phyloP scores from a whole-genome alignment of 23 red algal genomes.

The Chondrus crispus region DNA sequence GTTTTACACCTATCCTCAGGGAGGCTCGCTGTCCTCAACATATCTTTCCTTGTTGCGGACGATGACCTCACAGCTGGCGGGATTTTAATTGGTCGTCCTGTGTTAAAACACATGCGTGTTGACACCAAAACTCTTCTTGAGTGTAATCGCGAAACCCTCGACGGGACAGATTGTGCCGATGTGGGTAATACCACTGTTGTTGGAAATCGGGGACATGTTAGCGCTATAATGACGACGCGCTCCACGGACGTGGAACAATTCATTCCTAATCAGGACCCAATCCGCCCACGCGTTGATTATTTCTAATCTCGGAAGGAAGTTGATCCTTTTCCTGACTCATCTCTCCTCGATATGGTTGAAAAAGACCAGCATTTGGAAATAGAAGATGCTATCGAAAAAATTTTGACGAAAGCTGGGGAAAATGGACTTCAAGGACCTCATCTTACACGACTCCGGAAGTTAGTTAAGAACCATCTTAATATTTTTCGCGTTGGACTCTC shows the following conservation, averaged over 20 bases:
- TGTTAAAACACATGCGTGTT: neutral
- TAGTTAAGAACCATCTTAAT: neutral
- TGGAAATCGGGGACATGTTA: no score
- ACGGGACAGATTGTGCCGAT: neutral
- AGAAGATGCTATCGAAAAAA: neutral
- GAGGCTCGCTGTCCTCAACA: neutral
- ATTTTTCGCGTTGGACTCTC: neutral
- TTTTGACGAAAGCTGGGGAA: neutral
- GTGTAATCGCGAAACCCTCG: neutral
- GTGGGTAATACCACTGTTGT: neutral
- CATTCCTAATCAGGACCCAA: no score
- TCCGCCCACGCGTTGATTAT: neutral
- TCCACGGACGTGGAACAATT: no score
- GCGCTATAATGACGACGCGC: no score
- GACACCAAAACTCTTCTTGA: conserved; percentile 6
- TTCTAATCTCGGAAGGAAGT: neutral
- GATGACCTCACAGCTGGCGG: neutral
- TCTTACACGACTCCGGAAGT: neutral
- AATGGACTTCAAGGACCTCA: neutral
- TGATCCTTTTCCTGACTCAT: neutral
- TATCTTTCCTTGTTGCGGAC: neutral
- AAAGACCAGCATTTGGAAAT: neutral
- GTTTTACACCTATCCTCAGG: neutral
- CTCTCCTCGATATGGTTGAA: neutral
- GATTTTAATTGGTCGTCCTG: neutral